Conservation (phyloP, 2,329 filamentous ascomycete species). For the Diaporthe destruens region DNA sequence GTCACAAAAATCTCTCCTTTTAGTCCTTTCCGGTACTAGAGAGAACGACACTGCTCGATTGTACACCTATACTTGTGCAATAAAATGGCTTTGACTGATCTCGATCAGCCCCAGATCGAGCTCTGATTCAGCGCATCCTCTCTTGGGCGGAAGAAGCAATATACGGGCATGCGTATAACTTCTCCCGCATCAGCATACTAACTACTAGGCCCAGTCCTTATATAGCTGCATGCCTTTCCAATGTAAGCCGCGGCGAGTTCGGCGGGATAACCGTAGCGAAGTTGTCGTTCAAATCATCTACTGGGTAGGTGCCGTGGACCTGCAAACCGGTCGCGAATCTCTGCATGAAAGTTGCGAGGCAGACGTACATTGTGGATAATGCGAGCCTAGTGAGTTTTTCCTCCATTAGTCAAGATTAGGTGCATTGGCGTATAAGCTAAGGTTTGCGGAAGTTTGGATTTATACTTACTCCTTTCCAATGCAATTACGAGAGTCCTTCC, state of each 20-base stretch:
- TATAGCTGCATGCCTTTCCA: conserved; percentile 1
- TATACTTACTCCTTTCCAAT: background rate
- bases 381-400: conserved; percentile 1
- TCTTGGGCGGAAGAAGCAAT: too few species aligned
- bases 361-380: conserved; percentile 7
- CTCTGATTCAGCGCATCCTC: too few species aligned
- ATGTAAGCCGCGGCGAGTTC: background rate
- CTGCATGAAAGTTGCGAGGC: conserved; percentile 1
- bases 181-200: too few species aligned
- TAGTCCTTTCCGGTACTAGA: too few species aligned
- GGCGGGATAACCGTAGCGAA: conserved; percentile 4
- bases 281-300: conserved; percentile 1
- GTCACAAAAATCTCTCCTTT: too few species aligned
- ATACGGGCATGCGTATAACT: too few species aligned
- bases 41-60: too few species aligned
- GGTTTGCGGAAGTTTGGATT: background rate
- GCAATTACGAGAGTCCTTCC: background rate
- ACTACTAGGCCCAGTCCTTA: background rate
- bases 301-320: conserved; percentile 3
- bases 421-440: background rate
- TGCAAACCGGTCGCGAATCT: background rate
- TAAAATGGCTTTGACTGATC: too few species aligned
- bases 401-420: background rate
- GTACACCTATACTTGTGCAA: too few species aligned
- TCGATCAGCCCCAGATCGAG: too few species aligned